Base-by-base conservation (phyloP, 306 rosid genomes). In the Biancaea sappan region DNA sequence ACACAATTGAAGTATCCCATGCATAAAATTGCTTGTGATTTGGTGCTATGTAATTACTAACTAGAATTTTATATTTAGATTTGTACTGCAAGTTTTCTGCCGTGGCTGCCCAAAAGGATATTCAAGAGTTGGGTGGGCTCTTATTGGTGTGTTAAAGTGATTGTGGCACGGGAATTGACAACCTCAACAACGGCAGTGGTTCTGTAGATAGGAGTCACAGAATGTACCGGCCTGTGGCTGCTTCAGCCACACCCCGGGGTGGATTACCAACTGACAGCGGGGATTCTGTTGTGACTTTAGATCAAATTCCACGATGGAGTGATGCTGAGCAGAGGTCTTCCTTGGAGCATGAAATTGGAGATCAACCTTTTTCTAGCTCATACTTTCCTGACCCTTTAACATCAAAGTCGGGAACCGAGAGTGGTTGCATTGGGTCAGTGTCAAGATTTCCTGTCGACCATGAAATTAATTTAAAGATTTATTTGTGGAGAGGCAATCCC, bases 401-500 rank as follows among this genome's bases (percentile, higher is more conserved):
- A 0, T 88, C 92, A 48, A 72, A 79, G 1, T 75, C 87, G 0
- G 96, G 86, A 65, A 67, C 53, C 4, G 92, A 77, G 51, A 73
- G 81, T 28, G 83, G 93, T 37, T 66, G 53, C 44, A 70, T 71
- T 75, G 83, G 84, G 19, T 84, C 80, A 8, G 87, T 84, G 66
- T 84, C 96, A 1, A 88, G 96, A 72, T 95, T 95, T 87, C 99
- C 98, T 0, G 93, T 95, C 52, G 89, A 90, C 58, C 92, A 88
- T 53, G 98, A 95, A 52, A 80, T 89, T 72, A 92, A 92, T 78
- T 87, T 80, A 0, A 92, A 82, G 93, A 87, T 92, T 82, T 95
- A 92, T 80, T 81, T 95, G 57, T 95, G 99, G 99, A 90, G 97
- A 79, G 99, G 99, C 63, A 74, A 86, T 72, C 98, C 99, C 2